Base-by-base conservation (phyloP, 148 eudicot genomes). In the Dysphania ambrosioides region DNA sequence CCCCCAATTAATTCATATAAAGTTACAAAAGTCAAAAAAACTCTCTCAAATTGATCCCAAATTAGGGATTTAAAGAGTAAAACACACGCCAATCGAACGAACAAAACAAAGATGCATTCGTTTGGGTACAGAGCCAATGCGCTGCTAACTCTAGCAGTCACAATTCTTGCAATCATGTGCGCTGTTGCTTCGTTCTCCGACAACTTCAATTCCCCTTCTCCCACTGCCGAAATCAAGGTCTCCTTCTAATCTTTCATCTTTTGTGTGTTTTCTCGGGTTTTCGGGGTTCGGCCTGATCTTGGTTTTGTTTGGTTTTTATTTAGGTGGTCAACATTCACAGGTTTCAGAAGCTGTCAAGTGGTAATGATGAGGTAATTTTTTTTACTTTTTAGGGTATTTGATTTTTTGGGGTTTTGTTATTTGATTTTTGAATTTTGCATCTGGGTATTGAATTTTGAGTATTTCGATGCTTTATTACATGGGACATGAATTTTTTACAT, bases 81-180 rank as follows among this genome's bases (percentile, higher is more conserved):
- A 63, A 63, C 23, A 4, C 67, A 16, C n/a, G n/a, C n/a, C 5
- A 31, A 31, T 63, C 41, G 9, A 73, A 30, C 23, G n/a, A n/a
- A n/a, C n/a, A n/a, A n/a, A 44, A 1, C 26, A 41, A 83, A 74
- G 62, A 94, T 94, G 98, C 96, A 94, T 83, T 90, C 96, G 3
- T 86, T 88, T 71, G 84, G 88, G 77, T 87, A 90, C 86, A 87
- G 98, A 83, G 90, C 93, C 2, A 94, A 94, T 72, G 98, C 96
- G 40, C 32, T 94, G 77, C 72, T 94, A 16, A 94, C 98, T 7
- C 82, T 94, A 74, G 77, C 88, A 61, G 79, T 92, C 8, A 91
- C 93, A 3, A 82, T 92, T 21, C 88, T 94, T 31, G 97, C 97
- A 55, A 61, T 94, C 11, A 84, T 94, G 70, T 94, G 98, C 78